Evolutionary conservation across 208 protist species (phyloP).

Genomic region (Tritrichomonas musculus): DNA sequence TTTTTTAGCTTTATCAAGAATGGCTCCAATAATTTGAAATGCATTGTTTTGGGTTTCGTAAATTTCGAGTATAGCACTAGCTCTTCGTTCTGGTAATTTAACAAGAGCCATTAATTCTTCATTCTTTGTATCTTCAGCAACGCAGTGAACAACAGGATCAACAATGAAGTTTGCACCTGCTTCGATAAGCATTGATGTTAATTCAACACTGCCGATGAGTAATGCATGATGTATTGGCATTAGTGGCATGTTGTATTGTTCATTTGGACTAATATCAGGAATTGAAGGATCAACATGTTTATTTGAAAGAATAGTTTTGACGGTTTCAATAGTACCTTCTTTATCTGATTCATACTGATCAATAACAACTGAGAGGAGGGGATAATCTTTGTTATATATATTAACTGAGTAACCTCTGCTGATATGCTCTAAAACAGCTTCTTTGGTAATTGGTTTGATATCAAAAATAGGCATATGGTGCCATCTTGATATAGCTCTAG

Average conservation of each 20-base stretch:
- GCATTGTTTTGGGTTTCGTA: neutral
- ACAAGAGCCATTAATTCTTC: neutral
- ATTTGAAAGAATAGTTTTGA: neutral
- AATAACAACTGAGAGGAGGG: neutral
- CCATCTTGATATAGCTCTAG: neutral
- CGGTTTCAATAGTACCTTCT: neutral
- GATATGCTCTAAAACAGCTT: neutral
- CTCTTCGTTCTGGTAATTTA: neutral
- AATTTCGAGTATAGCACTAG: neutral
- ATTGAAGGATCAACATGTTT: neutral
- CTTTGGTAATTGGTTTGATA: neutral
- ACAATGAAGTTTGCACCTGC: neutral
- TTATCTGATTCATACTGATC: neutral
- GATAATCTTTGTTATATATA: neutral
- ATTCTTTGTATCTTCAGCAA: neutral
- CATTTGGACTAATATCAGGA: neutral
- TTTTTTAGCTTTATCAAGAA: neutral
- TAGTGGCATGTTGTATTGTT: neutral
- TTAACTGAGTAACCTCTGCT: neutral
- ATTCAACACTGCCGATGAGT: neutral
- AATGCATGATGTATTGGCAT: neutral
- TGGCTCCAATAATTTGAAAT: neutral
- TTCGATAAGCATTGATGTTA: neutral
- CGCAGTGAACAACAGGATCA: neutral
- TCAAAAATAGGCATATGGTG: neutral